A percentile compares a stretch with the other conserved stretches of the same genome.
Evolutionary conservation across 495 filamentous ascomycete species (phyloP).

Genomic region (Aspergillus kassunensis): DNA sequence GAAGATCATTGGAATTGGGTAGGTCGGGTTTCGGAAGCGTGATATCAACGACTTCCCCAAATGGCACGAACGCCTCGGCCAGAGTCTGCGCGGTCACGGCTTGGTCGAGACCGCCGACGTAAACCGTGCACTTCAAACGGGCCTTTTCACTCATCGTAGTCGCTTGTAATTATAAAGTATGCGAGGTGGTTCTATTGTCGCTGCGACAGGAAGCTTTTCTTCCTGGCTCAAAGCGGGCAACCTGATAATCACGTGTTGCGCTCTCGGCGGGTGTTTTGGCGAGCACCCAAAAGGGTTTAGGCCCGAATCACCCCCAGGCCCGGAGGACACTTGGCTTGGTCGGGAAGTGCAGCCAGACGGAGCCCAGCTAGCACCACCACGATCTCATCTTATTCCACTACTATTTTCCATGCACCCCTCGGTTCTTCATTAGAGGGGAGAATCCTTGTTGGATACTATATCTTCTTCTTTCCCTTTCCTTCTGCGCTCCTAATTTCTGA

Average conservation of each 20-base stretch:
- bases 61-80: slow-evolving; percentile 90
- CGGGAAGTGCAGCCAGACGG: not conserved
- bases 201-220: slow-evolving; percentile 2
- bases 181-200: not conserved
- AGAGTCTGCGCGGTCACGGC: slow-evolving; percentile 69
- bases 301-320: slow-evolving; percentile 28
- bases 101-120: slow-evolving; percentile 83
- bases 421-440: slow-evolving; percentile 20
- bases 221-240: slow-evolving; percentile 11
- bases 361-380: slow-evolving; percentile 4
- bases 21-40: slow-evolving; percentile 81
- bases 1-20: slow-evolving; percentile 63
- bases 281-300: slow-evolving; percentile 35
- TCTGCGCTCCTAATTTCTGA: slow-evolving; percentile 1
- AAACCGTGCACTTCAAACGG: slow-evolving; percentile 81
- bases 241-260: slow-evolving; percentile 38
- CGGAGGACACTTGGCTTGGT: slow-evolving; percentile 51
- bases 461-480: not conserved
- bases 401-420: slow-evolving; percentile 18
- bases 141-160: slow-evolving; percentile 71
- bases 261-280: slow-evolving; percentile 36
- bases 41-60: slow-evolving; percentile 89
- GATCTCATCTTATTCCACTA: slow-evolving; percentile 18
- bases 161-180: not conserved
- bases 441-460: slow-evolving; percentile 10